Conservation (phyloP, 129 eudicot species). For the Centaurea solstitialis region DNA sequence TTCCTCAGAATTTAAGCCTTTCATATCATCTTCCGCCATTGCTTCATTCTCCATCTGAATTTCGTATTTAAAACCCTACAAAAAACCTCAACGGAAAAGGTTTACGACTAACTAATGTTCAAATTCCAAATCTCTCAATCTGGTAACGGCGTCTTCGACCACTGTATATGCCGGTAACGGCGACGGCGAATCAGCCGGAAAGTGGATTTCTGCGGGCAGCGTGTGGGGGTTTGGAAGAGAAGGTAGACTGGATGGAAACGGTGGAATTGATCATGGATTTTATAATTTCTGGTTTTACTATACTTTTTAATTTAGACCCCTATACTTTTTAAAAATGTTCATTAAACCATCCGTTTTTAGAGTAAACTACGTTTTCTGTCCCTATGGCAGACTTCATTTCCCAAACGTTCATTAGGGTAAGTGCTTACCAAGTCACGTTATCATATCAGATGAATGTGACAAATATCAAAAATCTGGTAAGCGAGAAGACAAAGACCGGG, state of each 20-base stretch:
- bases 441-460: too few species aligned
- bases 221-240: too few species aligned
- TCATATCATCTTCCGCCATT: slow-evolving; percentile 19
- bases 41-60: not conserved
- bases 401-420: too few species aligned
- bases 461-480: too few species aligned
- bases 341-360: not conserved
- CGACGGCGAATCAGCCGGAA: not conserved
- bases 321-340: not conserved
- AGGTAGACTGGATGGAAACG: not conserved
- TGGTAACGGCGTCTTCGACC: not conserved
- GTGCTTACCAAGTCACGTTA: too few species aligned
- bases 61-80: slow-evolving; percentile 12
- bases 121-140: not conserved
- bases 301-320: slow-evolving; percentile 1
- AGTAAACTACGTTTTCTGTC: not conserved
- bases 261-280: not conserved
- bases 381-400: too few species aligned
- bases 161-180: not conserved
- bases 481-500: too few species aligned
- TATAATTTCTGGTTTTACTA: slow-evolving; percentile 14
- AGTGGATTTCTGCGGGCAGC: too few species aligned
- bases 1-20: slow-evolving; percentile 8
- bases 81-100: not conserved
- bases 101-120: not conserved